Conservation (phyloP, 495 filamentous ascomycete genomes). For the Penicillium taxi region DNA sequence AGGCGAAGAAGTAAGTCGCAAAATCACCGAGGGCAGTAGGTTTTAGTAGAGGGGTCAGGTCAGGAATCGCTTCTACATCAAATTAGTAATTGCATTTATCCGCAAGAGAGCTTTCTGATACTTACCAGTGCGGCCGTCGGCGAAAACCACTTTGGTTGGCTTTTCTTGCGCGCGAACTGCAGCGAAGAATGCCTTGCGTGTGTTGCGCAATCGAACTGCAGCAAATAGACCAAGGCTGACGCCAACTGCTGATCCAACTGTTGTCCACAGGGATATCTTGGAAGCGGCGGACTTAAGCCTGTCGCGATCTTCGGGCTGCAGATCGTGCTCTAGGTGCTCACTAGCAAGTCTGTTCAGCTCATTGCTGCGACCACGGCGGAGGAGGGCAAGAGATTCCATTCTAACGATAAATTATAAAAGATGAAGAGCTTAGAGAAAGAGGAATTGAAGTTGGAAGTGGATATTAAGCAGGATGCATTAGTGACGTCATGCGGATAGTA, state of each 20-base stretch:
- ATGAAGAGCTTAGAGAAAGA: too few species aligned
- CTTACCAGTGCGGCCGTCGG: constrained; percentile 50
- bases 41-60: constrained; percentile 48
- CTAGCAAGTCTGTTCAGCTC: constrained; percentile 53
- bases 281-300: constrained; percentile 45
- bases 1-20: constrained; percentile 56
- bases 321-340: constrained; percentile 55
- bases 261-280: constrained; percentile 44
- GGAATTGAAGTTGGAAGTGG: too few species aligned
- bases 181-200: constrained; percentile 49
- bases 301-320: constrained; percentile 51
- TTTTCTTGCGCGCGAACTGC: constrained; percentile 51
- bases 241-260: constrained; percentile 52
- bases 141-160: constrained; percentile 55
- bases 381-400: constrained; percentile 49
- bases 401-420: too few species aligned
- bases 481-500: too few species aligned
- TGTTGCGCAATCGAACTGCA: constrained; percentile 47
- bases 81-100: too few species aligned
- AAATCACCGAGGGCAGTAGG: constrained; percentile 53
- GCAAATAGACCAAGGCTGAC: constrained; percentile 50
- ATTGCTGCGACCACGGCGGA: constrained; percentile 45
- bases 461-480: too few species aligned
- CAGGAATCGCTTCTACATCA: constrained; percentile 49
- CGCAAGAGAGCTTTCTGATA: background rate